phyloP scores from a whole-genome alignment of 768 basidiomycete species.

The Boletus patriciae region DNA sequence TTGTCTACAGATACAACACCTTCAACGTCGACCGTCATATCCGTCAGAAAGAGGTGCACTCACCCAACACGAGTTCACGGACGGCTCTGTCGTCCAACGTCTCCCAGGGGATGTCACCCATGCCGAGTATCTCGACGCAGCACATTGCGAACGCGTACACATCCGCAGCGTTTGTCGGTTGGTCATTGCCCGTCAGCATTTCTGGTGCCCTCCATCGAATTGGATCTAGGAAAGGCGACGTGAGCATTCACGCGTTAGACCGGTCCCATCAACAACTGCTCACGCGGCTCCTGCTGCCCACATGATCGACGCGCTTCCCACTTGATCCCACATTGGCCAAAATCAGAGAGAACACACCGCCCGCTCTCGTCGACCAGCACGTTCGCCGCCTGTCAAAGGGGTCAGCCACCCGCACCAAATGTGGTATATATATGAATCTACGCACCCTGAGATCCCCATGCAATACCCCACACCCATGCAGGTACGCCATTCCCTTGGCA shows the following conservation, averaged over 20 bases:
- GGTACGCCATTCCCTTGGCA: conserved; percentile 78
- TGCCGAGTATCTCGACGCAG: conserved; percentile 61
- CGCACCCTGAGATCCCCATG: conserved; percentile 82
- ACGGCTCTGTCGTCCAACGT: conserved; percentile 51
- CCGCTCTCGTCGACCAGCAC: conserved; percentile 69
- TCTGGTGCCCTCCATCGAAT: conserved; percentile 75
- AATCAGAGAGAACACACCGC: conserved; percentile 75
- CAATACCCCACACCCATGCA: conserved; percentile 65
- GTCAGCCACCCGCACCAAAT: neutral
- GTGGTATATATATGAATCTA: neutral
- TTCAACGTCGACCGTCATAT: conserved; percentile 20
- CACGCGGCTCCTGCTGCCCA: conserved; percentile 49
- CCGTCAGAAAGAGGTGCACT: conserved; percentile 15
- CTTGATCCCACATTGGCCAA: conserved; percentile 81
- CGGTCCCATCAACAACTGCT: neutral
- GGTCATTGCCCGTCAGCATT: conserved; percentile 48
- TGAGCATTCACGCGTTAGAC: neutral
- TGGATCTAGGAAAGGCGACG: conserved; percentile 45
- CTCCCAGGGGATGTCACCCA: conserved; percentile 63
- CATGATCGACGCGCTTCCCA: conserved; percentile 65
- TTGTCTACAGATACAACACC: conserved; percentile 38
- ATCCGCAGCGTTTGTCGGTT: conserved; percentile 56
- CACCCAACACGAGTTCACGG: conserved; percentile 51
- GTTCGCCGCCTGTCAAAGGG: conserved; percentile 57
- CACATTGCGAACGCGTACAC: conserved; percentile 70